phyloP scores from a whole-genome alignment of 1,139 yeast species.

The Pichia kudriavzevii region DNA sequence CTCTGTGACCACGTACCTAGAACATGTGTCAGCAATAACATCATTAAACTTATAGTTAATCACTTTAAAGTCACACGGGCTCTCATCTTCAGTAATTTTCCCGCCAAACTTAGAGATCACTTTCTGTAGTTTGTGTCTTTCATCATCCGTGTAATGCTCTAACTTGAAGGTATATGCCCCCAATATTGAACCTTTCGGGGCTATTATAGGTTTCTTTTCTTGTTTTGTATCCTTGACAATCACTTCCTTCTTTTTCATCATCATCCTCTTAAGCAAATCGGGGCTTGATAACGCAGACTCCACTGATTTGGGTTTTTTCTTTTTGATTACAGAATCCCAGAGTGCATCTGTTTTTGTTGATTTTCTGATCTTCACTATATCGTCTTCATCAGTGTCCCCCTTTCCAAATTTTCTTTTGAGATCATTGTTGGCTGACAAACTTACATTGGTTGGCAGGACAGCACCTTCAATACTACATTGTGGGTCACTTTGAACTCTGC shows the following conservation, averaged over 20 bases:
- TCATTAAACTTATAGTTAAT: conserved; percentile 15
- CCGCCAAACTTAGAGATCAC: conserved; percentile 28
- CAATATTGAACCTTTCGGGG: conserved; percentile 16
- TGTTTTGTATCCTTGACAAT: too few species aligned
- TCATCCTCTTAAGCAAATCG: background rate
- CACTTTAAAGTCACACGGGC: conserved; percentile 14
- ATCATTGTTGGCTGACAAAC: background rate
- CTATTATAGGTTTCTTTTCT: too few species aligned
- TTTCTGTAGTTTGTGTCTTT: conserved; percentile 34
- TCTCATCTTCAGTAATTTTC: background rate
- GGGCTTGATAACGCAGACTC: background rate
- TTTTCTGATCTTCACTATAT: conserved; percentile 24
- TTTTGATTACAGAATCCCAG: conserved; percentile 47
- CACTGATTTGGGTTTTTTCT: background rate
- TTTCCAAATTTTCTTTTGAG: conserved; percentile 3
- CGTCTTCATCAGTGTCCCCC: conserved; percentile 16
- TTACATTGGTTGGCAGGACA: background rate
- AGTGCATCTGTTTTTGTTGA: conserved; percentile 28
- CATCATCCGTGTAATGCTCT: conserved; percentile 24
- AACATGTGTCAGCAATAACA: conserved; percentile 1
- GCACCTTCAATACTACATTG: too few species aligned
- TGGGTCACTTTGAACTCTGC: conserved; percentile 1
- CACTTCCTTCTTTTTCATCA: background rate
- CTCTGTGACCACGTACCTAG: conserved; percentile 45
- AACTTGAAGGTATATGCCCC: conserved; percentile 15